Percentiles rank a stretch among this genome's conserved stretches.
These are phyloP conservation scores for Acorus calamus DNA, from an alignment of 106 monocot species.

Conservation along the genomic window DNA sequence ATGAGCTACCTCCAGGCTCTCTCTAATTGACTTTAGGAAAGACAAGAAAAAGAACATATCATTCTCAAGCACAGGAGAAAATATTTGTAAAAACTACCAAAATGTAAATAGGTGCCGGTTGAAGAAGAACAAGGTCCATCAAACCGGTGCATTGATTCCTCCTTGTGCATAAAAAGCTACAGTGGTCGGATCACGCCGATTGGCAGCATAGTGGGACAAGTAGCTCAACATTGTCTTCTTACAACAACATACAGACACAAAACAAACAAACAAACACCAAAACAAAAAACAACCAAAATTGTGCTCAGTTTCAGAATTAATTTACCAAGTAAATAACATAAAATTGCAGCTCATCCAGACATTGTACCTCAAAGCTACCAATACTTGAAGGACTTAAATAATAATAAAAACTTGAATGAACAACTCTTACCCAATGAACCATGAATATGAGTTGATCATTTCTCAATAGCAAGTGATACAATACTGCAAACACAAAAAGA, in stretches of 20 bases:
- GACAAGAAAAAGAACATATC: slow-evolving; percentile 8
- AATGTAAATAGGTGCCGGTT: slow-evolving; percentile 46
- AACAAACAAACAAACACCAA: slow-evolving; percentile 90
- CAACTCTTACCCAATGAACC: slow-evolving; percentile 32
- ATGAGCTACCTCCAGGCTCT: slow-evolving; percentile 14
- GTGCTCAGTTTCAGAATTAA: slow-evolving; percentile 62
- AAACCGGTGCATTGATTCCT: slow-evolving; percentile 64
- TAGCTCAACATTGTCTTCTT: slow-evolving; percentile 88
- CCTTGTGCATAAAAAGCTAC: slow-evolving; percentile 73
- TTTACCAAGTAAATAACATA: slow-evolving; percentile 25
- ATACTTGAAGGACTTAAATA: background rate
- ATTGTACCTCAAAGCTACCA: background rate
- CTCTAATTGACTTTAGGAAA: slow-evolving; percentile 19
- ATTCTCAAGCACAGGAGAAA: slow-evolving; percentile 25
- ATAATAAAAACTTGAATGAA: slow-evolving; percentile 3
- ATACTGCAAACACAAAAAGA: slow-evolving; percentile 6
- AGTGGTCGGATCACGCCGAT: slow-evolving; percentile 71
- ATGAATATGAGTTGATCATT: slow-evolving; percentile 10
- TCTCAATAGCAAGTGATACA: slow-evolving; percentile 8
- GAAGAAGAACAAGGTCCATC: slow-evolving; percentile 75
- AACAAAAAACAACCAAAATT: slow-evolving; percentile 76
- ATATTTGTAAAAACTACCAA: slow-evolving; percentile 56
- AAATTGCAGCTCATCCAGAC: background rate
- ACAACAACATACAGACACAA: slow-evolving; percentile 64
- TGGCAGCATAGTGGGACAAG: slow-evolving; percentile 81